Evolutionary conservation across 495 filamentous ascomycete genomes (phyloP).

Genomic region (Astrothelium subdiscretum): DNA sequence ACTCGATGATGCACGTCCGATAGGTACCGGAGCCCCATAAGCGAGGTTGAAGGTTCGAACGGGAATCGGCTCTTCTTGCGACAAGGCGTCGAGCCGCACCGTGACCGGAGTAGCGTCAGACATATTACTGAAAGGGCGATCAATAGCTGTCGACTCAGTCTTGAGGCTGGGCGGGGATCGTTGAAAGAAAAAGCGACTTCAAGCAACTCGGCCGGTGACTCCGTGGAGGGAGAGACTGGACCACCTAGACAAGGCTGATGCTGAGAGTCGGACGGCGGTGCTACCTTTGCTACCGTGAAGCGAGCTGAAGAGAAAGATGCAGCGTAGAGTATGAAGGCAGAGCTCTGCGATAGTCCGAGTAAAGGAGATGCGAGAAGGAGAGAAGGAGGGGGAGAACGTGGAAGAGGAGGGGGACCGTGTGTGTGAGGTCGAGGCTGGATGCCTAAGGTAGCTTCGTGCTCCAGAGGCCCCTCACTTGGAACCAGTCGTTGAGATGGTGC

Average conservation of each 20-base stretch:
- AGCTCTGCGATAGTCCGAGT: neutral
- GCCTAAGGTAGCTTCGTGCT: neutral
- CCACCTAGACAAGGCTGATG: neutral
- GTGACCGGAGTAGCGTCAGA: neutral
- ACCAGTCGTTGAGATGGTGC: neutral
- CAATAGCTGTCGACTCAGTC: neutral
- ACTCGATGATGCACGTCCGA: constrained; percentile 54
- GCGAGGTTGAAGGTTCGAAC: constrained; percentile 4
- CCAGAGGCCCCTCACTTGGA: neutral
- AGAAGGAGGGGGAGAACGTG: neutral
- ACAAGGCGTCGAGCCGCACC: neutral
- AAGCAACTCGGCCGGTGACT: neutral
- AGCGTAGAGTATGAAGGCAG: no score
- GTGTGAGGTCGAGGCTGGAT: neutral
- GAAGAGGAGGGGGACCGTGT: neutral
- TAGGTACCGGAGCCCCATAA: constrained; percentile 17
- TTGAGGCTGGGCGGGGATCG: neutral
- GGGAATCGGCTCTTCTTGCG: neutral
- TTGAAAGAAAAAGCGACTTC: neutral
- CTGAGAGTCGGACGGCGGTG: neutral
- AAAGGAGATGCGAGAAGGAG: neutral
- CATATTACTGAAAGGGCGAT: neutral
- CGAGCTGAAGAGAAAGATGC: neutral
- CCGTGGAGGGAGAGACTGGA: neutral
- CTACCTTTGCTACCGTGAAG: neutral